Evolutionary conservation across 176 grass and related monocot genomes (phyloP), one percentile per base, ranked within the genome.

Genomic region (Aegilops longissima): DNA sequence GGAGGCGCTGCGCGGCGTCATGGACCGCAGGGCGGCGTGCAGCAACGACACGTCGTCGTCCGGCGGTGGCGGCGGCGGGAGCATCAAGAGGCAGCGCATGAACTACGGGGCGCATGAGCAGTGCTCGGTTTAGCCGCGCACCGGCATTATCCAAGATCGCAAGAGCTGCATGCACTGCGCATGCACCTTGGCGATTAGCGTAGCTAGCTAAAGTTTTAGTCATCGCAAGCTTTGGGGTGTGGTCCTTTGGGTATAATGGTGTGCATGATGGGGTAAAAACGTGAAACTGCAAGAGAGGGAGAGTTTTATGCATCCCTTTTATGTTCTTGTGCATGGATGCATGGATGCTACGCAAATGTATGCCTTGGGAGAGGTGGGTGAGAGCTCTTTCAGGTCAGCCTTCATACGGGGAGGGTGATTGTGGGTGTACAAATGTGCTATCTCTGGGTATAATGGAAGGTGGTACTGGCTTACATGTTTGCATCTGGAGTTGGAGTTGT

Each of bases 41-140:
- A 87, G 88, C 70, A 87, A 87, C 49, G 92, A 94, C 69, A 94
- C 93, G 23, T 83, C 90, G 5, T 92, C 94, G 3, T 86, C 88
- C 1, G 82, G 81, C 70, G 87, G 96, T 1, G 87, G 45, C 13
- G 47, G 45, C 2, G 81, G 84, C 29, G 82, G 97, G 6, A 90
- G 90, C 51, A 93, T 90, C 44, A 99, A 99, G 87, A 75, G 97
- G 49, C 97, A 99, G 85, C 92, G 97, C 87, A 99, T 95, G 92
- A 93, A 92, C 76, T 84, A 91, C 72, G 88, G 81, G 61, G 88
- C 73, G 68, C 88, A 88, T n/a, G 94, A 92, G 51, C 89, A 92
- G 54, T 84, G 81, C 51, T 87, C 76, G 1, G 62, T 62, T 27
- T 91, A 91, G 45, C 40, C 44, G 58, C 88, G 29, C 36, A 77